These are phyloP conservation scores for Ceriops zippeliana DNA, from an alignment of 345 rosid species.

Conservation along the genomic window DNA sequence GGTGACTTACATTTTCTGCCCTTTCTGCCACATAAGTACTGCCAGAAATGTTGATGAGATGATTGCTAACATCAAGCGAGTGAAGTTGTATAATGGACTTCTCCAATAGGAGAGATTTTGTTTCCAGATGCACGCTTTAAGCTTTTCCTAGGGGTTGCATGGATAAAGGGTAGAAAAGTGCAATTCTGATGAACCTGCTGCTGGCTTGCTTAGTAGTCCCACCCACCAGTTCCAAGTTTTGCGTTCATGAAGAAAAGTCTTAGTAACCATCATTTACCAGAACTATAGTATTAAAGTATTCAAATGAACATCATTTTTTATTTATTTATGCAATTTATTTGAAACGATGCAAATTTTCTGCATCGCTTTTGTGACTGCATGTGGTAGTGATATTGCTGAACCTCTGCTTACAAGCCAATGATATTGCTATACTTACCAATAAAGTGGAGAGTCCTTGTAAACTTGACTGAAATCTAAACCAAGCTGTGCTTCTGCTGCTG, in stretches of 20 bases:
- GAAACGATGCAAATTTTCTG: no score
- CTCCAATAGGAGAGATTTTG: conserved; percentile 38
- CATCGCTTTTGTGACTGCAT: no score
- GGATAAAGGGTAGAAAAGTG: conserved; percentile 21
- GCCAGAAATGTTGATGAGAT: conserved; percentile 27
- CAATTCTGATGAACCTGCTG: conserved; percentile 21
- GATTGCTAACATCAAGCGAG: conserved; percentile 13
- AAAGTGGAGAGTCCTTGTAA: conserved; percentile 30
- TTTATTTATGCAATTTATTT: no score
- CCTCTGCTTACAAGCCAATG: no score
- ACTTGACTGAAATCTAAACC: conserved; percentile 29
- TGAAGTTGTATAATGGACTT: conserved; percentile 37
- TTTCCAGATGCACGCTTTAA: conserved; percentile 44
- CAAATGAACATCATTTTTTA: no score
- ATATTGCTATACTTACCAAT: conserved; percentile 19
- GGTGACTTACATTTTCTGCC: conserved; percentile 35
- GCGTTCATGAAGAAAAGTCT: conserved; percentile 12
- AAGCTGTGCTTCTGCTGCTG: conserved; percentile 30
- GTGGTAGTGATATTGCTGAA: no score
- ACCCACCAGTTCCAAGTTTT: conserved; percentile 26
- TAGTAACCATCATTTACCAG: not conserved
- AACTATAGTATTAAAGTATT: not conserved
- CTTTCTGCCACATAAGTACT: conserved; percentile 35
- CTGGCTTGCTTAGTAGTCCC: conserved; percentile 17
- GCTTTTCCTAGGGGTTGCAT: conserved; percentile 32